Conservation (phyloP, 129 eudicot species). For the Arctium lappa region DNA sequence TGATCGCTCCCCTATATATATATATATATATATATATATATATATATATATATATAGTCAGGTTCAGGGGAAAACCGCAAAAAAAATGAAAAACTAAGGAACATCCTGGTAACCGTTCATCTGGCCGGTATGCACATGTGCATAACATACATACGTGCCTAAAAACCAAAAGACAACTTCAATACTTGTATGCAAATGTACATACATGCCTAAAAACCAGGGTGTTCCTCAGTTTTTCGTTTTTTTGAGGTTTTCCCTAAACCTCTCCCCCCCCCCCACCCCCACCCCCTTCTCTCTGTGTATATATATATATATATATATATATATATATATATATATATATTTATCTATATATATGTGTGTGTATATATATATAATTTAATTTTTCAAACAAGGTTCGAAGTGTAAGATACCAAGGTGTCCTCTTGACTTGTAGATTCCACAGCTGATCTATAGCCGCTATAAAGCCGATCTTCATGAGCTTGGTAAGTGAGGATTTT, state of each 20-base stretch:
- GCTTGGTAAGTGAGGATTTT: constrained; percentile 67
- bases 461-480: constrained; percentile 65
- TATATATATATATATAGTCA: too few species aligned
- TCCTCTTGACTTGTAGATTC: constrained; percentile 75
- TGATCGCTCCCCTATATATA: too few species aligned
- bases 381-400: background rate
- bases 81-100: background rate
- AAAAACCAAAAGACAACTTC: too few species aligned
- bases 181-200: background rate
- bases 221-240: too few species aligned
- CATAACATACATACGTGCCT: background rate
- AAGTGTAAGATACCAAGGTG: constrained; percentile 49
- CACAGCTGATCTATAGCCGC: constrained; percentile 79
- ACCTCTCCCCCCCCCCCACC: too few species aligned
- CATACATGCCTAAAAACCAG: too few species aligned
- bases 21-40: background rate
- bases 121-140: background rate
- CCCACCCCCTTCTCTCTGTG: too few species aligned
- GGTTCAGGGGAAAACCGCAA: background rate
- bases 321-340: too few species aligned
- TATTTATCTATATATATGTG: too few species aligned
- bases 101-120: background rate
- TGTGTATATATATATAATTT: background rate
- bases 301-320: too few species aligned
- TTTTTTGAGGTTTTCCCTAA: too few species aligned